Evolutionary conservation across 495 filamentous ascomycete genomes (phyloP), one percentile per base, ranked within the genome.

Genomic region (Parathielavia hyrcaniae): DNA sequence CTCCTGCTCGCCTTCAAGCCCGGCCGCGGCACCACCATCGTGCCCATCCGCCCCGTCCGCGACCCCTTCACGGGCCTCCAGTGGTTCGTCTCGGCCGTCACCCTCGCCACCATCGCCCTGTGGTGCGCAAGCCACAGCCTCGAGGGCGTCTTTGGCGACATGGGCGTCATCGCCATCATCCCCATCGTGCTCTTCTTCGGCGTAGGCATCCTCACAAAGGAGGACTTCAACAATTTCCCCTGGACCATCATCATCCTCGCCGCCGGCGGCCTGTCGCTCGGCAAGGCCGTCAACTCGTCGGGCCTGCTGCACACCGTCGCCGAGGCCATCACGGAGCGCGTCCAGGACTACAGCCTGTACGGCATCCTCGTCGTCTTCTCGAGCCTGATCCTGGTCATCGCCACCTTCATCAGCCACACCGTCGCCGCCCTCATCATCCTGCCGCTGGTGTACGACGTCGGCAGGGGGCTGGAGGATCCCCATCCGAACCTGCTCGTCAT

Each of bases 201-300:
- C 54, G 89, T 91, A 12, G 93, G 93, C 39, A 95, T 99, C 67
- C 81, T 99, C 13, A 99, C 91, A 30, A 99, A 99, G 70, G 93
- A 97, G 73, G 93, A 99, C 70, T 99, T 99, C 68, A 99, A 99
- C 77, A 99, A 99, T 68, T 99, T 99, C 74, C 86, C 97, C 35
- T 99, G 93, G 93, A 99, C 93, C 26, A 97, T 99, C 73, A 97
- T 99, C 75, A 97, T 99, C 65, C 85, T 99, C 19, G 93, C 93
- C 0, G 93, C 95, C 16, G 93, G 93, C 41, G 93, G 93, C 2
- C 75, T 99, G 12, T 87, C 91, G 5, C 85, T 99, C 1, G 93
- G 93, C 41, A 97, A 96, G 71, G 89, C 95, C 0, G 93, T 99
- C 63, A 92, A 89, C 50, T 90, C 86, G 10, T 96, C 91, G 0